Evolutionary conservation across 345 rosid genomes (phyloP).

Genomic region (Lepidium didymum): DNA sequence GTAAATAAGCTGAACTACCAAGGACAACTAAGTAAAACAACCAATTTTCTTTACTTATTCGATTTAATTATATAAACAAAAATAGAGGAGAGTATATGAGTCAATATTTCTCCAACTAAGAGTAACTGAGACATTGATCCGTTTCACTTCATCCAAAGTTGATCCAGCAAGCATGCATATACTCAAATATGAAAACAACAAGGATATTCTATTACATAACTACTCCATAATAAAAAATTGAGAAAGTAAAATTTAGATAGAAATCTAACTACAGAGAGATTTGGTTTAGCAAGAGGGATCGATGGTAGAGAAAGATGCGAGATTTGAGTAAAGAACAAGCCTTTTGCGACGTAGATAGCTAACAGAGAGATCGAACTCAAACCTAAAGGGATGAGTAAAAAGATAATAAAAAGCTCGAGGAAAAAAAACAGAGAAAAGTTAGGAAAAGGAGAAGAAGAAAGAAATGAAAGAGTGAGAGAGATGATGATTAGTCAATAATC

Average conservation of each 20-base stretch:
- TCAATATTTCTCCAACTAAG: too few species aligned
- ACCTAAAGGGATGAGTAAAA: neutral
- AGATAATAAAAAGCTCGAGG: neutral
- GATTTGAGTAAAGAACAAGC: slow-evolving; percentile 9
- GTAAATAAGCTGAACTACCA: too few species aligned
- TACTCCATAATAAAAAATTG: neutral
- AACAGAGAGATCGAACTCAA: neutral
- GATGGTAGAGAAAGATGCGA: neutral
- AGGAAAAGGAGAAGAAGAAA: neutral
- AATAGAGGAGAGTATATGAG: too few species aligned
- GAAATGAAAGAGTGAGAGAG: neutral
- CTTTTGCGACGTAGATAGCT: neutral
- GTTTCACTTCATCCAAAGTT: neutral
- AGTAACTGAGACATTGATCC: too few species aligned
- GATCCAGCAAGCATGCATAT: slow-evolving; percentile 1
- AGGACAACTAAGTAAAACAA: too few species aligned
- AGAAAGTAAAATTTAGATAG: neutral
- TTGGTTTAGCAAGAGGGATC: neutral
- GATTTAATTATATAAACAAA: too few species aligned
- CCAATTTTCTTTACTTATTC: too few species aligned
- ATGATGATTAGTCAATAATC: slow-evolving; percentile 2
- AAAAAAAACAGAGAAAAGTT: neutral
- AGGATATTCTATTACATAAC: neutral
- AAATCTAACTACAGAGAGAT: neutral
- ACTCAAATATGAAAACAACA: neutral